phyloP scores from a whole-genome alignment of 2,329 filamentous ascomycete species.

The Ascosphaera apis region DNA sequence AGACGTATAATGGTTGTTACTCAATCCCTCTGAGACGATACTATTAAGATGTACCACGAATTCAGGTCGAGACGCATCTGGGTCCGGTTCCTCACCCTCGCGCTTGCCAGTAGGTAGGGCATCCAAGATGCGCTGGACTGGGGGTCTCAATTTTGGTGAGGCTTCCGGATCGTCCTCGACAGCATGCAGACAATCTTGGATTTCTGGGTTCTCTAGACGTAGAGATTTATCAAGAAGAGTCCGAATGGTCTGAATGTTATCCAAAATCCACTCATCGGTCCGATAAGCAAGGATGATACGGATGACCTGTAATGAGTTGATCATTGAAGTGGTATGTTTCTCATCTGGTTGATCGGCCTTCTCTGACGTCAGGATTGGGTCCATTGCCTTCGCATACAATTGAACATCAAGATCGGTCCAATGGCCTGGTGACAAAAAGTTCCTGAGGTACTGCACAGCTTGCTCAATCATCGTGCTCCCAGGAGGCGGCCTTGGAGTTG shows the following conservation, averaged over 20 bases:
- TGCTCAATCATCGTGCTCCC: slow-evolving; percentile 46
- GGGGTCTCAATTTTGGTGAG: slow-evolving; percentile 46
- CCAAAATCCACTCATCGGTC: slow-evolving; percentile 71
- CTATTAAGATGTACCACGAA: slow-evolving; percentile 65
- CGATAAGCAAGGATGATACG: slow-evolving; percentile 76
- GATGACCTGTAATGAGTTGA: slow-evolving; percentile 84
- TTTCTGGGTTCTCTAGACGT: slow-evolving; percentile 68
- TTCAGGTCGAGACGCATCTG: slow-evolving; percentile 54
- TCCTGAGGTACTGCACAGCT: slow-evolving; percentile 57
- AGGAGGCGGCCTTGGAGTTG: neutral
- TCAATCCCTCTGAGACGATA: slow-evolving; percentile 72
- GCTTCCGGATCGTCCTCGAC: slow-evolving; percentile 47
- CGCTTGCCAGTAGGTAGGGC: slow-evolving; percentile 62
- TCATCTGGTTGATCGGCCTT: slow-evolving; percentile 65
- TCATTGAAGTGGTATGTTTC: slow-evolving; percentile 63
- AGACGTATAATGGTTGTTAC: slow-evolving; percentile 57
- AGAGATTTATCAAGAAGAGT: slow-evolving; percentile 77
- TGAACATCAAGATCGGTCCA: slow-evolving; percentile 89
- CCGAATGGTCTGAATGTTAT: slow-evolving; percentile 54
- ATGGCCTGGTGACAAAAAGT: slow-evolving; percentile 63
- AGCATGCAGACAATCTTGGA: slow-evolving; percentile 77
- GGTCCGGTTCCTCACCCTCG: slow-evolving; percentile 63
- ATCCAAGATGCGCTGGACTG: slow-evolving; percentile 62
- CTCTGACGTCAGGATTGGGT: slow-evolving; percentile 63
- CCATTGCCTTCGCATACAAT: slow-evolving; percentile 72